A percentile compares a stretch with the other conserved stretches of the same genome.
phyloP scores from a whole-genome alignment of 441 rosid genomes.

The Populus hybrid region DNA sequence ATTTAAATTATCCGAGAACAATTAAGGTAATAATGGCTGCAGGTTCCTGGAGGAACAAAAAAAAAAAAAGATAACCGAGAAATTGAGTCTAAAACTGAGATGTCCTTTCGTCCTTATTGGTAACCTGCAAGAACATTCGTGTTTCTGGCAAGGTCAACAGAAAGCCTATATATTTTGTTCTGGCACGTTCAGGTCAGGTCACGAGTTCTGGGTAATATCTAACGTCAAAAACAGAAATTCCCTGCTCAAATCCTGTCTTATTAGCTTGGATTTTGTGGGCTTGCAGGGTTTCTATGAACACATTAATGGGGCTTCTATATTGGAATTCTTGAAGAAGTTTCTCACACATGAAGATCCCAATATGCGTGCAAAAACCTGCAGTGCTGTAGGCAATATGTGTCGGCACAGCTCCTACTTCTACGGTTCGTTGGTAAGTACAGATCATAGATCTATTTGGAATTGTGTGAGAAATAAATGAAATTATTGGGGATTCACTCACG shows the following conservation, averaged over 20 bases:
- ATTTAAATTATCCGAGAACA: no score
- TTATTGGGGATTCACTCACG: not conserved
- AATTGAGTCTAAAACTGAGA: not conserved
- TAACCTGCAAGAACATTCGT: constrained; percentile 1
- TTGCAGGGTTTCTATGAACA: constrained; percentile 85
- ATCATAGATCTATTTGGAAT: constrained; percentile 7
- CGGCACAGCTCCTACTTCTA: constrained; percentile 90
- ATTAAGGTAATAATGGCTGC: not conserved
- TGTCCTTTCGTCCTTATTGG: not conserved
- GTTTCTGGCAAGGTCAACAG: not conserved
- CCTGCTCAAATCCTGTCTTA: constrained; percentile 3
- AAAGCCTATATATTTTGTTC: not conserved
- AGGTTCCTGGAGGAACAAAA: not conserved
- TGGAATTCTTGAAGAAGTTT: constrained; percentile 63
- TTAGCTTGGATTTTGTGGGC: constrained; percentile 15
- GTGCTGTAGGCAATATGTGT: constrained; percentile 98
- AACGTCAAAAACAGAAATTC: not conserved
- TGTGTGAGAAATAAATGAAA: not conserved
- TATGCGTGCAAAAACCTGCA: constrained; percentile 93
- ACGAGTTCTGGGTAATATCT: not conserved
- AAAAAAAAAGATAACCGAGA: not conserved
- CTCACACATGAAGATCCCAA: constrained; percentile 83
- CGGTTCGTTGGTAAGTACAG: constrained; percentile 58
- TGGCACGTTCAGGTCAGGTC: not conserved
- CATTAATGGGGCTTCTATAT: constrained; percentile 72